Conservation (phyloP, 192 early-diverging fungal genomes). For the Coemansia sp. region DNA sequence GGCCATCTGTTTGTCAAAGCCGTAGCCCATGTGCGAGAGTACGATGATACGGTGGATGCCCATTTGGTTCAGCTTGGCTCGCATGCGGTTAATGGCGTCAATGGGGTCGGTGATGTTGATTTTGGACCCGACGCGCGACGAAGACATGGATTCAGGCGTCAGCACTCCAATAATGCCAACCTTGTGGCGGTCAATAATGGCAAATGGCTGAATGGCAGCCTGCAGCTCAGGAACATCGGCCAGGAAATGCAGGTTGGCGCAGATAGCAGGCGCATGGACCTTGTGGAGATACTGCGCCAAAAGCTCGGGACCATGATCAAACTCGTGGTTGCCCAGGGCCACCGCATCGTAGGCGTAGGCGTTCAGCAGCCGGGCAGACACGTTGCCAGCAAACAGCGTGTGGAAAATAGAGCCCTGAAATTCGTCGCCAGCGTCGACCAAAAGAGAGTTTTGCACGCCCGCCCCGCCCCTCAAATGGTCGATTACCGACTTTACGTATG, state of each 20-base stretch:
- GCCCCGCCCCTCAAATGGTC: constrained; percentile 58
- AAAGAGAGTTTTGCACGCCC: constrained; percentile 52
- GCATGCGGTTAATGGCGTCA: constrained; percentile 60
- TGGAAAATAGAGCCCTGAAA: constrained; percentile 68
- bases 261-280: constrained; percentile 68
- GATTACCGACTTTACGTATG: constrained; percentile 66
- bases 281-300: constrained; percentile 61
- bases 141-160: constrained; percentile 60
- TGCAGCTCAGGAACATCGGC: constrained; percentile 54
- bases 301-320: constrained; percentile 66
- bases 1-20: constrained; percentile 65
- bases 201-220: constrained; percentile 68
- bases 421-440: constrained; percentile 81
- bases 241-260: constrained; percentile 67
- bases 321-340: constrained; percentile 74
- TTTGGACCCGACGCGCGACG: constrained; percentile 58
- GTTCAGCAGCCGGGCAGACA: constrained; percentile 66
- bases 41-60: constrained; percentile 72
- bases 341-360: constrained; percentile 64
- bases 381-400: constrained; percentile 66
- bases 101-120: constrained; percentile 64
- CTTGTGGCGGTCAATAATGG: constrained; percentile 69
- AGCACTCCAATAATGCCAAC: constrained; percentile 73
- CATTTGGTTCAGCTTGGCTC: constrained; percentile 61
- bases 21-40: constrained; percentile 77